Base-by-base conservation (phyloP, 495 filamentous ascomycete genomes). In the Jackrogersella multiformis region DNA sequence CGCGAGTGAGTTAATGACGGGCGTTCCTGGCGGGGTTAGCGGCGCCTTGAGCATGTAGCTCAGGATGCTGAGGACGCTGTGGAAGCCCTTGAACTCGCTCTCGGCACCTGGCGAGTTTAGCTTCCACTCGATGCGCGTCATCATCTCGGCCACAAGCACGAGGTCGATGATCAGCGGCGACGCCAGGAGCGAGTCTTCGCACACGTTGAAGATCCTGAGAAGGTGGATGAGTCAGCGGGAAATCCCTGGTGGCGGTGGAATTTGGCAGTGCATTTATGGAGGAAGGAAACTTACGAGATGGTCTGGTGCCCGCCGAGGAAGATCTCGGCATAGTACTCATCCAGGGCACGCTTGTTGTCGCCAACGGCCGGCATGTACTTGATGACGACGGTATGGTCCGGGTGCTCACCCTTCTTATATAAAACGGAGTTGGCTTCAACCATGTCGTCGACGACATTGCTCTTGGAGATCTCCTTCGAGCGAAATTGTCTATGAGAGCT, bases 31-130 rank as follows among this genome's bases (percentile, higher is more conserved):
- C 8, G 95, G 95, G 53, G 94, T 97, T 77, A 97, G 83, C 21
- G 95, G 95, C 58, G 95, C 95, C 89, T 99, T 99, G 71, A 99
- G 88, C 95, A 99, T 99, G 85, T 97, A 99, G 85, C 92, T 96
- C 68, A 99, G 88, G 53, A 99, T 88, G 84, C 93, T 97, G 35
- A 99, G 91, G 26, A 99, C 96, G 78, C 89, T 93, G 83, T 99
- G 96, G 87, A 99, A 99, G 70, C 88, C 87, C 82, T 91, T 91
- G 85, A 89, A 99, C 20, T 92, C 91, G 70, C n/a, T n/a, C n/a
- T 87, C 81, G 0, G 39, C 49, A 2, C 26, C 5, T 56, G 80
- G 81, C 48, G 79, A 80, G 48, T 79, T 69, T 68, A 88, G 81
- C 81, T 89, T 92, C 94, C 94, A 98, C 79, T 89, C 87, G 80